Evolutionary conservation across 2,329 filamentous ascomycete genomes (phyloP).

Genomic region (Penicillium janthinellum): DNA sequence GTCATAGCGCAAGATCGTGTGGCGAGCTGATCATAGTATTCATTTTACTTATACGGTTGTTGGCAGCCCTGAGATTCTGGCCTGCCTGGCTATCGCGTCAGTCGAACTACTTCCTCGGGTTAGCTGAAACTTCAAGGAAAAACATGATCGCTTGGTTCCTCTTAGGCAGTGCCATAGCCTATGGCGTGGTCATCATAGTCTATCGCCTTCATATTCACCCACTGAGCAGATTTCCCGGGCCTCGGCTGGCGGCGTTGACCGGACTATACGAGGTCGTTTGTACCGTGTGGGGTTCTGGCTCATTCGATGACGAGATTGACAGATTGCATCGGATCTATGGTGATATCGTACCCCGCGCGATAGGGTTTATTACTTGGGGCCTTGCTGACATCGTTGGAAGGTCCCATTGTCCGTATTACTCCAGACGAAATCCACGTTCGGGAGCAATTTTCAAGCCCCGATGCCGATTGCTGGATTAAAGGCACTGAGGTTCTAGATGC

Average conservation of each 20-base stretch:
- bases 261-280: slow-evolving; percentile 28
- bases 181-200: slow-evolving; percentile 20
- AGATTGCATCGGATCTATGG: slow-evolving; percentile 24
- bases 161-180: slow-evolving; percentile 25
- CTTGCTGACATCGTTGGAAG: slow-evolving; percentile 8
- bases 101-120: background rate
- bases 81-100: background rate
- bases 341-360: background rate
- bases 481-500: slow-evolving; percentile 10
- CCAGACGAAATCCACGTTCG: slow-evolving; percentile 27
- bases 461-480: slow-evolving; percentile 23
- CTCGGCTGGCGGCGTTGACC: slow-evolving; percentile 23
- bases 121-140: background rate
- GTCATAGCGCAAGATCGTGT: background rate
- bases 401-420: slow-evolving; percentile 27
- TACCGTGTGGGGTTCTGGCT: slow-evolving; percentile 15
- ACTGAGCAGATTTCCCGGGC: slow-evolving; percentile 25
- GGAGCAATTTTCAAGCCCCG: slow-evolving; percentile 14
- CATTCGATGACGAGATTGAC: slow-evolving; percentile 23
- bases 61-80: background rate
- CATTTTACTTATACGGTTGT: background rate
- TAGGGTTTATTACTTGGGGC: background rate
- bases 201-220: slow-evolving; percentile 29
- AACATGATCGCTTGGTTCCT: slow-evolving; percentile 25
- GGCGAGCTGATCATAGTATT: background rate